phyloP scores from a whole-genome alignment of 306 rosid species.

The Phaseolus lunatus region DNA sequence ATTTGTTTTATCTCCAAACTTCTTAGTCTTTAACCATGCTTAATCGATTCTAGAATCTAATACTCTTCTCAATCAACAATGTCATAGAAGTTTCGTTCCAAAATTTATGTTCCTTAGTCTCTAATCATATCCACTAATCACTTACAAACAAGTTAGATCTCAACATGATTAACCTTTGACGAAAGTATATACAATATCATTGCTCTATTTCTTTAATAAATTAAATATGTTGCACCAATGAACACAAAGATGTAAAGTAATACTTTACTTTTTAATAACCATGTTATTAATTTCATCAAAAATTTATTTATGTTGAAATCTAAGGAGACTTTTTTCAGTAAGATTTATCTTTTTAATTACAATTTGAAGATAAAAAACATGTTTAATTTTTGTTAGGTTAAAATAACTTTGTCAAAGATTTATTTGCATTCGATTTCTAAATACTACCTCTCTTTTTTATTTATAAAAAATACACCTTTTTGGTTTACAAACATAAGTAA shows the following conservation, averaged over 20 bases:
- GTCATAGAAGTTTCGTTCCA: constrained; percentile 12
- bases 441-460: no score
- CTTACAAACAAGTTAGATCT: constrained; percentile 48
- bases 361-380: no score
- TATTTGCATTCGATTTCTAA: no score
- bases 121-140: constrained; percentile 7
- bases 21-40: constrained; percentile 13
- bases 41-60: background rate
- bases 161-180: constrained; percentile 48
- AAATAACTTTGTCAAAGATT: no score
- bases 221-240: background rate
- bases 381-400: no score
- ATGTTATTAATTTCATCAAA: no score
- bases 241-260: background rate
- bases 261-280: no score
- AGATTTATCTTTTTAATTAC: no score
- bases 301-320: no score
- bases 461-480: no score
- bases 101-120: constrained; percentile 33
- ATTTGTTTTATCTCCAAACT: constrained; percentile 43
- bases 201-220: background rate
- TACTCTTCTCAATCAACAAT: constrained; percentile 20
- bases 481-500: no score
- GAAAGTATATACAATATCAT: background rate
- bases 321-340: no score